These are phyloP conservation scores for Rhinocladiella similis DNA, from an alignment of 2,329 filamentous ascomycete species.

Conservation along the genomic window DNA sequence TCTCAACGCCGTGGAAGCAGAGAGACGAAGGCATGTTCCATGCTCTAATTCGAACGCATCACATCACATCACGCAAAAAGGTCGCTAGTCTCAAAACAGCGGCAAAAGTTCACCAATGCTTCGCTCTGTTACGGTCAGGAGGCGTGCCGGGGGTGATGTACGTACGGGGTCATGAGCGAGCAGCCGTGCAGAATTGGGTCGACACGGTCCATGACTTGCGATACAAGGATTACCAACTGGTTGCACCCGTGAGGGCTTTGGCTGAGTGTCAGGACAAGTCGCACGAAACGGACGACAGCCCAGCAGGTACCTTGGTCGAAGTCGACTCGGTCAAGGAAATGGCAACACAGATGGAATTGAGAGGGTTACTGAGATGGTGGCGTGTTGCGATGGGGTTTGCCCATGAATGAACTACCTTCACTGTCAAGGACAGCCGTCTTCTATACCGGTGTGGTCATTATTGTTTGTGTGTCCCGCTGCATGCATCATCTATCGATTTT, in stretches of 20 bases:
- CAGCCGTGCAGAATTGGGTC: slow-evolving; percentile 63
- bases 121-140: slow-evolving; percentile 66
- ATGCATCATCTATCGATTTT: background rate
- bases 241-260: slow-evolving; percentile 51
- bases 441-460: too few species aligned
- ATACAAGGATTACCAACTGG: slow-evolving; percentile 73
- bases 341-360: slow-evolving; percentile 59
- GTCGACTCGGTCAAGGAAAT: slow-evolving; percentile 66
- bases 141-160: slow-evolving; percentile 77
- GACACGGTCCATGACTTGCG: slow-evolving; percentile 61
- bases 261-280: background rate
- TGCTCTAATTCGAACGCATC: slow-evolving; percentile 73
- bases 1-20: background rate
- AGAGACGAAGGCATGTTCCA: slow-evolving; percentile 40
- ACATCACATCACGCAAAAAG: slow-evolving; percentile 80
- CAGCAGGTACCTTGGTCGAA: slow-evolving; percentile 51
- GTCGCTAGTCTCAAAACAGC: slow-evolving; percentile 64
- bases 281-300: background rate
- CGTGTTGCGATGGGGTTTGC: slow-evolving; percentile 62
- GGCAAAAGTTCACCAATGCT: slow-evolving; percentile 60
- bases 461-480: background rate
- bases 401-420: slow-evolving; percentile 6
- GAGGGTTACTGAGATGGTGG: slow-evolving; percentile 66
- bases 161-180: slow-evolving; percentile 60
- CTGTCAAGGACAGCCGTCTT: background rate